phyloP scores from a whole-genome alignment of 1,139 yeast species.

The Pichia sp. region DNA sequence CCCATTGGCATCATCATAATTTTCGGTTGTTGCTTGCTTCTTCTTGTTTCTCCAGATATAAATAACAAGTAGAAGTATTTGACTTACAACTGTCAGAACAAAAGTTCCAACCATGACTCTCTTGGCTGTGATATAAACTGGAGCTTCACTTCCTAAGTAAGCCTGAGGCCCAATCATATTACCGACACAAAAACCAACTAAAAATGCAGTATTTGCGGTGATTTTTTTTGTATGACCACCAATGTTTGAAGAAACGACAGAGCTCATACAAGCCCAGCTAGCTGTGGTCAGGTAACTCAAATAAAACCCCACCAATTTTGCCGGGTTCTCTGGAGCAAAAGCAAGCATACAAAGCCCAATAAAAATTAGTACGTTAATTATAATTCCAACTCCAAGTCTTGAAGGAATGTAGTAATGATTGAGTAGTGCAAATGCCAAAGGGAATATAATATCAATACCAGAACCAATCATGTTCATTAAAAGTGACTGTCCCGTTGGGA shows the following conservation, averaged over 20 bases:
- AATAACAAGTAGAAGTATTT: conserved; percentile 3
- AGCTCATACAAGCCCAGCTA: conserved; percentile 39
- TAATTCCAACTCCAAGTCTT: conserved; percentile 18
- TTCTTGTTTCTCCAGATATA: conserved; percentile 7
- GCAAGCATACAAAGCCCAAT: conserved; percentile 46
- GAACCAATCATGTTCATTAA: conserved; percentile 36
- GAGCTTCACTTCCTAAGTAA: conserved; percentile 41
- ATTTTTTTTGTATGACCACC: conserved; percentile 47
- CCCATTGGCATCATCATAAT: background rate
- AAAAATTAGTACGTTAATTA: conserved; percentile 39
- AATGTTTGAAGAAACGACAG: conserved; percentile 48
- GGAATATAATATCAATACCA: conserved; percentile 36
- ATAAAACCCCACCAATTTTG: conserved; percentile 43
- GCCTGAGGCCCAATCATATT: conserved; percentile 58
- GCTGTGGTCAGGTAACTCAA: conserved; percentile 39
- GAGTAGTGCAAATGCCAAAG: conserved; percentile 7
- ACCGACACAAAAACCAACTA: conserved; percentile 58
- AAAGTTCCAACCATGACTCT: conserved; percentile 41
- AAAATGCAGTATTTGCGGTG: conserved; percentile 53
- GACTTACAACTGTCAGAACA: conserved; percentile 28
- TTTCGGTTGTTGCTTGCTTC: conserved; percentile 1
- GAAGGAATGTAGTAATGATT: background rate
- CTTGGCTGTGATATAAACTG: conserved; percentile 44
- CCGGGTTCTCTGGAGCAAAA: conserved; percentile 36
- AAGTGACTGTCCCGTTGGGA: conserved; percentile 25